Percentiles rank a stretch among this genome's conserved stretches.
Conservation (phyloP, 305 asterid genomes). For the Withania somnifera region DNA sequence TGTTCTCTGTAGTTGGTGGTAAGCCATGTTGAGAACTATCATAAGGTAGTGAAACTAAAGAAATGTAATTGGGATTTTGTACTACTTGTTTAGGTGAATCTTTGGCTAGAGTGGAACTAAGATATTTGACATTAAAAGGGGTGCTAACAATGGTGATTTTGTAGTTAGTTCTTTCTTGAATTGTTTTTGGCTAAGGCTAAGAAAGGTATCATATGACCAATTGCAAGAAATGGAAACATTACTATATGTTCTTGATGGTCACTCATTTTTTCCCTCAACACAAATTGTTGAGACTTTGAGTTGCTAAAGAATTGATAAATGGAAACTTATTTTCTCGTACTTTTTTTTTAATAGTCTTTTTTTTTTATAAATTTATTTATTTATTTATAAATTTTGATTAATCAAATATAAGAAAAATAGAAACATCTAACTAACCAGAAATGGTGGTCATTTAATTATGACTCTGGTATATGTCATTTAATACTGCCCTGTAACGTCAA, state of each 20-base stretch:
- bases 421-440: too few relatives aligned
- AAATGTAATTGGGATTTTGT: slow-evolving; percentile 10
- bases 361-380: too few relatives aligned
- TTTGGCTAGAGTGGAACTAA: slow-evolving; percentile 29
- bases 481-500: too few relatives aligned
- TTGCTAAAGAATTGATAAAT: too few relatives aligned
- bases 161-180: slow-evolving; percentile 31
- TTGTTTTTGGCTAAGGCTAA: slow-evolving; percentile 45
- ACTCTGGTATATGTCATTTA: too few relatives aligned
- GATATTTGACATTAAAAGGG: slow-evolving; percentile 49
- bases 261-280: slow-evolving; percentile 4
- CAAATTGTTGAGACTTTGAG: too few relatives aligned
- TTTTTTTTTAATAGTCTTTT: too few relatives aligned
- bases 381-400: too few relatives aligned
- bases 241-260: slow-evolving; percentile 36
- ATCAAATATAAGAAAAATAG: too few relatives aligned
- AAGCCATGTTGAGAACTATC: slow-evolving; percentile 39
- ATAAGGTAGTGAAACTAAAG: slow-evolving; percentile 43
- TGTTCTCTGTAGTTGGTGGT: slow-evolving; percentile 68
- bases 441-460: too few relatives aligned
- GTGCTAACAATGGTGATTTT: slow-evolving; percentile 59
- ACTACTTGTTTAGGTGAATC: not conserved
- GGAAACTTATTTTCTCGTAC: too few relatives aligned
- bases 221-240: slow-evolving; percentile 78
- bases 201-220: slow-evolving; percentile 87